Evolutionary conservation across 495 filamentous ascomycete genomes (phyloP).

Genomic region (Aspergillus homomorphus): DNA sequence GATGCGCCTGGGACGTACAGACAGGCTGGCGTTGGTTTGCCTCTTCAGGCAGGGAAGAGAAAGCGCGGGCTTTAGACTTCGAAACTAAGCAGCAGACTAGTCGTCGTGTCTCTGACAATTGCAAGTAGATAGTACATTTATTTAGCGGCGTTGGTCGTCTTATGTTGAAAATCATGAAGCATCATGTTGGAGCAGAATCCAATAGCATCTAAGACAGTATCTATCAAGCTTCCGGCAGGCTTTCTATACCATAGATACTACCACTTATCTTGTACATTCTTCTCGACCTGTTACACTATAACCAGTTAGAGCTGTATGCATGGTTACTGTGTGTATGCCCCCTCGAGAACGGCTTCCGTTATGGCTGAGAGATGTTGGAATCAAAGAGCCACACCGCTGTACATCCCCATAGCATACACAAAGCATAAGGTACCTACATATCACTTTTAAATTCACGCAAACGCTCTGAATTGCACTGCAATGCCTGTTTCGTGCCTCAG

Average conservation of each 20-base stretch:
- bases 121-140: too few relatives aligned
- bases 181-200: too few relatives aligned
- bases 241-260: too few relatives aligned
- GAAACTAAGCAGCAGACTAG: constrained; percentile 8
- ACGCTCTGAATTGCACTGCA: background rate
- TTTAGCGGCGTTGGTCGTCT: too few relatives aligned
- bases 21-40: constrained; percentile 20
- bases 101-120: too few relatives aligned
- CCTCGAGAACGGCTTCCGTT: background rate
- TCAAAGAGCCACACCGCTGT: background rate
- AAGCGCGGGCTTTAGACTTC: constrained; percentile 27
- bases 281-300: too few relatives aligned
- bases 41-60: constrained; percentile 30
- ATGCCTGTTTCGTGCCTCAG: background rate
- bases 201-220: too few relatives aligned
- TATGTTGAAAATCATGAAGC: too few relatives aligned
- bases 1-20: constrained; percentile 42
- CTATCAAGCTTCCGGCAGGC: too few relatives aligned
- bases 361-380: background rate
- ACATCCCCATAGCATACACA: background rate
- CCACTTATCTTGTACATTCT: too few relatives aligned
- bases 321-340: too few relatives aligned
- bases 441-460: background rate
- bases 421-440: background rate
- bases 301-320: too few relatives aligned